Evolutionary conservation across 1,139 yeast species (phyloP).

Genomic region (Saccharomyces hybrid): DNA sequence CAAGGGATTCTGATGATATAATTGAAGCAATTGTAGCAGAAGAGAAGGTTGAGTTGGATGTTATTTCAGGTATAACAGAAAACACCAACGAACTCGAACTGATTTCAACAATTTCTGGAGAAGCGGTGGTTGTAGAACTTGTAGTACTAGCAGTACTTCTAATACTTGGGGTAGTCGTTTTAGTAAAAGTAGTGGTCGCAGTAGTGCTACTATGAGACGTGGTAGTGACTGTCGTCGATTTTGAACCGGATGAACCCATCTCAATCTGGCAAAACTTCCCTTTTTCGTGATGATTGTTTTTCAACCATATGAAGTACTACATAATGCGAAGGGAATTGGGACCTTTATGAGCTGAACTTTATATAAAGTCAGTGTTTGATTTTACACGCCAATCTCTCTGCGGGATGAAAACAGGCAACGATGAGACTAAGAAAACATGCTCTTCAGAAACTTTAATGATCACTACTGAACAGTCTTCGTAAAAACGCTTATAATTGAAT

Average conservation of each 20-base stretch:
- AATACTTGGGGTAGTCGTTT: not conserved
- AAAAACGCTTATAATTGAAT: too few relatives aligned
- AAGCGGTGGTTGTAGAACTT: not conserved
- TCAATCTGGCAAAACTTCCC: too few relatives aligned
- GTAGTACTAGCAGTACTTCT: not conserved
- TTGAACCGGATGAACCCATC: not conserved
- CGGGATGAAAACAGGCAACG: too few relatives aligned
- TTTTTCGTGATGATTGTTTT: too few relatives aligned
- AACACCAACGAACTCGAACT: not conserved
- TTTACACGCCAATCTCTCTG: too few relatives aligned
- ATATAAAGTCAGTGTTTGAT: too few relatives aligned
- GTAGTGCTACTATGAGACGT: not conserved
- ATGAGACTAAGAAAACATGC: too few relatives aligned
- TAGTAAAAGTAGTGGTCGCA: not conserved
- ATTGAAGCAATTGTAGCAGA: not conserved
- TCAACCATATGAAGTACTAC: too few relatives aligned
- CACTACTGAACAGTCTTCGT: too few relatives aligned
- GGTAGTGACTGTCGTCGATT: not conserved
- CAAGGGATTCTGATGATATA: not conserved
- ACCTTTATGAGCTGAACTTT: too few relatives aligned
- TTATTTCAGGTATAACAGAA: not conserved
- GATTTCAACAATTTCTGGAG: not conserved
- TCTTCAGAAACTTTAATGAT: too few relatives aligned
- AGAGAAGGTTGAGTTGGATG: not conserved
- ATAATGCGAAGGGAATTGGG: too few relatives aligned